Evolutionary conservation across 148 eudicot species (phyloP).

Genomic region (Hydrangea macrophylla): DNA sequence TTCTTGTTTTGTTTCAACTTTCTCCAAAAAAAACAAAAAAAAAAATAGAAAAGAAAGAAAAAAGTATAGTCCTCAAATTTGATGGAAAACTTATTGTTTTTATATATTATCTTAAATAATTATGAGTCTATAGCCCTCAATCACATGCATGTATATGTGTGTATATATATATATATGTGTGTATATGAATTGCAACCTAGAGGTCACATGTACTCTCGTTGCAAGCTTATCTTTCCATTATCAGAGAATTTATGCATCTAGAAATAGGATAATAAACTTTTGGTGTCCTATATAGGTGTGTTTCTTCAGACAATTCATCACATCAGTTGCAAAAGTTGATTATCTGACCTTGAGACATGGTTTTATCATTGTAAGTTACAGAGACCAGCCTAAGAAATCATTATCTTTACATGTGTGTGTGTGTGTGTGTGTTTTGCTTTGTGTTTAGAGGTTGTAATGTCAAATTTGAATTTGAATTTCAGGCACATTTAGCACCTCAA

Average conservation of each 20-base stretch:
- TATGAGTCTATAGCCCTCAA: too few relatives aligned
- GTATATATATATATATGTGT: too few relatives aligned
- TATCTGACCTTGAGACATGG: conserved; percentile 21
- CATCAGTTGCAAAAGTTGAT: conserved; percentile 16
- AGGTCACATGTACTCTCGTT: too few relatives aligned
- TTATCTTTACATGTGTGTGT: neutral
- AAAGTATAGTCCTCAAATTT: neutral
- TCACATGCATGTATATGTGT: too few relatives aligned
- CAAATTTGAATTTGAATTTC: neutral
- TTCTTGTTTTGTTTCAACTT: neutral
- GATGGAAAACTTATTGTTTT: neutral
- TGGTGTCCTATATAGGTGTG: conserved; percentile 9
- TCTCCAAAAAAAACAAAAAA: neutral
- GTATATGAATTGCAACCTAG: too few relatives aligned
- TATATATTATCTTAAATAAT: neutral
- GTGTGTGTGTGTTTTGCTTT: neutral
- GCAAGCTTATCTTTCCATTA: too few relatives aligned
- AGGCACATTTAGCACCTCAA: conserved; percentile 25
- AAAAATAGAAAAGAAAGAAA: neutral
- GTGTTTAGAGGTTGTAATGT: too few relatives aligned
- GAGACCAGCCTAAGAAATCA: neutral
- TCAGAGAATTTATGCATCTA: too few relatives aligned
- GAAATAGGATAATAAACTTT: too few relatives aligned
- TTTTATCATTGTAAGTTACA: conserved; percentile 15
- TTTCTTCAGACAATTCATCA: conserved; percentile 22